Percentiles rank a stretch among this genome's conserved stretches.
Evolutionary conservation across 2,329 filamentous ascomycete species (phyloP).

Genomic region (Penicillium sp.): DNA sequence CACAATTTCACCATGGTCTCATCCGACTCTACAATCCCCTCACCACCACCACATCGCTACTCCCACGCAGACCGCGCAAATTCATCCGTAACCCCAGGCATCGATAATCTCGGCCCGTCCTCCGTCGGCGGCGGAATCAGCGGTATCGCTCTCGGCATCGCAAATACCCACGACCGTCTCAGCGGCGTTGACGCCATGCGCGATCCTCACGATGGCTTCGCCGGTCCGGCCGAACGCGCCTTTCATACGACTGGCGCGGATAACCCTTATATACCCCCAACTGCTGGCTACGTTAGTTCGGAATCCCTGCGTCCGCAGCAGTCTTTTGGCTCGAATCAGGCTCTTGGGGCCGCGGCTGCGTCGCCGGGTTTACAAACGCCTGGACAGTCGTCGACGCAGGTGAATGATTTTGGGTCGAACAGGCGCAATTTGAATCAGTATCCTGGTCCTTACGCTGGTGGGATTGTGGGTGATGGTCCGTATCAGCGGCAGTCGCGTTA

Average conservation of each 20-base stretch:
- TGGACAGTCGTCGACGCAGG: slow-evolving; percentile 28
- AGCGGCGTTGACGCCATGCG: slow-evolving; percentile 59
- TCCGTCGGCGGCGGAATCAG: slow-evolving; percentile 60
- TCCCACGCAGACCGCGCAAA: slow-evolving; percentile 31
- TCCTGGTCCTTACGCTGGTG: slow-evolving; percentile 28
- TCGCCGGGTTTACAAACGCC: slow-evolving; percentile 33
- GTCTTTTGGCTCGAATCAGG: slow-evolving; percentile 35
- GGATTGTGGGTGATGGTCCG: slow-evolving; percentile 54
- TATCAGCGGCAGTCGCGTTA: slow-evolving; percentile 57
- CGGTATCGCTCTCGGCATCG: slow-evolving; percentile 61
- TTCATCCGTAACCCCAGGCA: slow-evolving; percentile 52
- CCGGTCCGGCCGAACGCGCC: slow-evolving; percentile 32
- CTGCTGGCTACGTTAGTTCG: slow-evolving; percentile 14
- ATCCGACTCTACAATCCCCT: slow-evolving; percentile 9
- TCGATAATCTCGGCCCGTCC: slow-evolving; percentile 60
- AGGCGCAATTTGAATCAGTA: slow-evolving; percentile 47
- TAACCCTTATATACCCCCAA: slow-evolving; percentile 33
- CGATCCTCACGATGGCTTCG: slow-evolving; percentile 14
- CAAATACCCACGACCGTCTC: slow-evolving; percentile 58
- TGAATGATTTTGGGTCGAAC: slow-evolving; percentile 35
- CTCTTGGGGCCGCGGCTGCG: slow-evolving; percentile 31
- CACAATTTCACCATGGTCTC: not conserved
- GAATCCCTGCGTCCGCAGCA: slow-evolving; percentile 35
- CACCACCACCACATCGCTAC: slow-evolving; percentile 20
- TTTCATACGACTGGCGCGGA: slow-evolving; percentile 34